Evolutionary conservation across 2,329 filamentous ascomycete genomes (phyloP).

Genomic region (Neoascochyta sp.): DNA sequence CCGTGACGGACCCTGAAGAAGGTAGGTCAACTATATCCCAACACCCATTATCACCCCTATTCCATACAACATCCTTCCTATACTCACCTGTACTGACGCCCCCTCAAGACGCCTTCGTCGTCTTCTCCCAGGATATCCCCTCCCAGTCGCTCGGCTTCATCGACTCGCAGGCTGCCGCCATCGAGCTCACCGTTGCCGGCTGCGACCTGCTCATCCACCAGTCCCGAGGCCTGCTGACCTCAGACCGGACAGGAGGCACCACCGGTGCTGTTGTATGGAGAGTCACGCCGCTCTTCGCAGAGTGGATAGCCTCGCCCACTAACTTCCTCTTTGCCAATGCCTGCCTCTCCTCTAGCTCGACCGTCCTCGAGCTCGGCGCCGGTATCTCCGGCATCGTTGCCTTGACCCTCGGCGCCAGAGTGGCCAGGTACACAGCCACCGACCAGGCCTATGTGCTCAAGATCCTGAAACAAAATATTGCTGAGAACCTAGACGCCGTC

Average conservation of each 20-base stretch:
- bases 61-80: too few relatives aligned
- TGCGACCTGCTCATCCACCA: slow-evolving; percentile 75
- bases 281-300: slow-evolving; percentile 76
- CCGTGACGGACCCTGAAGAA: slow-evolving; percentile 58
- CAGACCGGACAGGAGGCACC: slow-evolving; percentile 67
- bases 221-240: slow-evolving; percentile 77
- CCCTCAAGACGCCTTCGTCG: slow-evolving; percentile 72
- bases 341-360: slow-evolving; percentile 54
- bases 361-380: slow-evolving; percentile 78
- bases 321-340: slow-evolving; percentile 61
- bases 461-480: slow-evolving; percentile 71
- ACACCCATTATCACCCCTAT: too few relatives aligned
- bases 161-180: slow-evolving; percentile 61
- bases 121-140: slow-evolving; percentile 74
- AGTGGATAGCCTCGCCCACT: slow-evolving; percentile 65
- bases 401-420: slow-evolving; percentile 59
- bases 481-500: slow-evolving; percentile 50
- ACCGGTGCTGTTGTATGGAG: slow-evolving; percentile 90
- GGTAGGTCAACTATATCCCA: too few relatives aligned
- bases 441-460: slow-evolving; percentile 84
- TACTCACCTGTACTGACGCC: background rate
- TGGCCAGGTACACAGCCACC: slow-evolving; percentile 70
- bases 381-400: slow-evolving; percentile 81
- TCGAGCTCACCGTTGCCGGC: slow-evolving; percentile 66
- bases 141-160: slow-evolving; percentile 72